Base-by-base conservation (phyloP, 2,329 filamentous ascomycete species). In the Cyphellophora attinorum region DNA sequence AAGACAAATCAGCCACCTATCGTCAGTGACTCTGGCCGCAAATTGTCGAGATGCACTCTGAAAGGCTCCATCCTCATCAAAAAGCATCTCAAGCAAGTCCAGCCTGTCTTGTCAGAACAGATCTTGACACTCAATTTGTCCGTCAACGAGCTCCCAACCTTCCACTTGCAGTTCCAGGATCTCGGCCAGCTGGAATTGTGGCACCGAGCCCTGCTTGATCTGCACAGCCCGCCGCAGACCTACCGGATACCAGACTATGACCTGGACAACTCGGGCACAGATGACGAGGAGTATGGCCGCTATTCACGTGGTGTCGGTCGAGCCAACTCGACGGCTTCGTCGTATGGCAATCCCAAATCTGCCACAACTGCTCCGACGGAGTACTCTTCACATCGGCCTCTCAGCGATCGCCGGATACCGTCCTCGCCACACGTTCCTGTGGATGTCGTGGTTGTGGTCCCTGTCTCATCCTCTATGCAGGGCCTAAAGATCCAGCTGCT, bases 31-130 rank as follows among this genome's bases (percentile, higher is more conserved):
- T 60, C 61, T 4, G 71, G 70, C 14, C 70, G 72, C 37, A 88
- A 81, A 56, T 67, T 73, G 6, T 76, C 77, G 3, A 76, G 84
- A 44, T 95, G 82, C 65, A 93, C 88, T 0, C 67, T 98, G 27
- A 98, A 98, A 62, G 91, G 91, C 12, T 96, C 91, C 1, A 98
- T 98, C 47, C 67, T 98, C 42, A 96, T 98, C 60, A 95, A 93
- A 66, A 95, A 93, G 65, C 91, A 98, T 56, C 70, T 98, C 28
- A 93, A 91, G 53, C 83, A 91, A 47, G 85, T 96, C 12, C 86
- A 95, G 40, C 63, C 67, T 11, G 63, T 65, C 11, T 55, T 44
- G 58, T 88, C 94, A 48, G 84, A 93, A 46, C 80, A 85, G 33
- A 70, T 95, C 38, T 68, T 98, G 34, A 93, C 91, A 0, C 69